Evolutionary conservation across 345 rosid species (phyloP).

Genomic region (Hibiscus syriacus): DNA sequence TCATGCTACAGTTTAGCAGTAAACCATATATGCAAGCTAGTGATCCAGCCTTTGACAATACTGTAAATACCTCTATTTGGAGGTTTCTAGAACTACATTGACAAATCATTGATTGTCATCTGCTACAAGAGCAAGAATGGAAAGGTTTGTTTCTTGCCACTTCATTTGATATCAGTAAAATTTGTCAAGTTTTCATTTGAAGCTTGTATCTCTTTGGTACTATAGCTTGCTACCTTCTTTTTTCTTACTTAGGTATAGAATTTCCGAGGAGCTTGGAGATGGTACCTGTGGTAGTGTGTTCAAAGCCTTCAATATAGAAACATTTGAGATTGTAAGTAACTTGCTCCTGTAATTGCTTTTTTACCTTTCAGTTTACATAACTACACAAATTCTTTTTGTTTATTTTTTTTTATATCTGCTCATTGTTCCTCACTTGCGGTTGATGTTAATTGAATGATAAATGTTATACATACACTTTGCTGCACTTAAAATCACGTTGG

Average conservation of each 20-base stretch:
- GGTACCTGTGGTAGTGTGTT: slow-evolving; percentile 95
- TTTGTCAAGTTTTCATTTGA: not conserved
- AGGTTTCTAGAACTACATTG: slow-evolving; percentile 57
- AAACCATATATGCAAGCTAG: slow-evolving; percentile 33
- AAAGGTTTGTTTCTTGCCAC: slow-evolving; percentile 43
- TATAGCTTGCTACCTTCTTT: not conserved
- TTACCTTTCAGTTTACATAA: slow-evolving; percentile 8
- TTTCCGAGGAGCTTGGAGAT: slow-evolving; percentile 88
- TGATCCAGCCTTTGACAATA: slow-evolving; percentile 27
- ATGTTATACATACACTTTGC: not conserved
- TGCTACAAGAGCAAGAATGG: slow-evolving; percentile 43
- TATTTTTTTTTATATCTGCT: too few relatives aligned
- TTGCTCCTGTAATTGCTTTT: not conserved
- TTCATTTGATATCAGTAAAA: not conserved
- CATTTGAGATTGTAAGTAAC: slow-evolving; percentile 62
- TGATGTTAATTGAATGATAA: not conserved
- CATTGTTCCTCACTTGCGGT: too few relatives aligned
- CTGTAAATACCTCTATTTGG: slow-evolving; percentile 43
- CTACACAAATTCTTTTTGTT: too few relatives aligned
- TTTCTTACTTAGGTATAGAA: slow-evolving; percentile 48
- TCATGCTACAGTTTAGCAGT: slow-evolving; percentile 62
- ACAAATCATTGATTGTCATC: slow-evolving; percentile 37
- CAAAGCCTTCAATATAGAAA: slow-evolving; percentile 68
- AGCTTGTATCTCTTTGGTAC: not conserved
- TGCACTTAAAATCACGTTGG: not conserved